Evolutionary conservation across 805 yeast species (phyloP).

Genomic region (Candida stauntonica): DNA sequence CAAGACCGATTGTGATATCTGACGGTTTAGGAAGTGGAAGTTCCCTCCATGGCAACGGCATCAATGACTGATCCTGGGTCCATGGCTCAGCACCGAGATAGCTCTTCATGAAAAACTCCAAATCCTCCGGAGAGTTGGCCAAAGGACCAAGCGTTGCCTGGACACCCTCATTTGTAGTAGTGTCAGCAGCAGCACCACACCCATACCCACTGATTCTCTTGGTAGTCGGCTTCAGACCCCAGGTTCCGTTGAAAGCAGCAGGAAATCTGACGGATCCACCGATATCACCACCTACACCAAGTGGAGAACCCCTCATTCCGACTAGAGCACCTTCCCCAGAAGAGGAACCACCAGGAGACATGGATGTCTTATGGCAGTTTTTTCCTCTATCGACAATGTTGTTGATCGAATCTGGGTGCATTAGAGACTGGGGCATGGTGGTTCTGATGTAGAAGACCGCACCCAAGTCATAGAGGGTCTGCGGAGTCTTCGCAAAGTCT

Average conservation of each 20-base stretch:
- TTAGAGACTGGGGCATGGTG: conserved; percentile 60
- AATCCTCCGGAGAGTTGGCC: conserved; percentile 56
- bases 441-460: conserved; percentile 64
- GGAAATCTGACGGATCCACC: conserved; percentile 70
- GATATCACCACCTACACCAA: conserved; percentile 65
- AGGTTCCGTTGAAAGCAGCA: conserved; percentile 57
- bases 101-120: conserved; percentile 59
- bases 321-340: conserved; percentile 68
- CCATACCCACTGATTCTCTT: conserved; percentile 43
- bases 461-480: conserved; percentile 29
- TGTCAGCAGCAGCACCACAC: conserved; percentile 13
- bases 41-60: conserved; percentile 38
- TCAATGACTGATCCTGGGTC: conserved; percentile 28
- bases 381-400: conserved; percentile 53
- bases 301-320: conserved; percentile 50
- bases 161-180: conserved; percentile 44
- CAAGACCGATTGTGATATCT: conserved; percentile 52
- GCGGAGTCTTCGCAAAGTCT: conserved; percentile 43
- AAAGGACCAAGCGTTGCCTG: conserved; percentile 69
- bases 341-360: conserved; percentile 68
- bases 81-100: conserved; percentile 50
- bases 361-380: conserved; percentile 50
- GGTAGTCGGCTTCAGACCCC: conserved; percentile 57
- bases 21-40: conserved; percentile 32
- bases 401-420: conserved; percentile 62